Base-by-base conservation (phyloP, 805 yeast genomes). In the Schizosaccharomyces octosporus region DNA sequence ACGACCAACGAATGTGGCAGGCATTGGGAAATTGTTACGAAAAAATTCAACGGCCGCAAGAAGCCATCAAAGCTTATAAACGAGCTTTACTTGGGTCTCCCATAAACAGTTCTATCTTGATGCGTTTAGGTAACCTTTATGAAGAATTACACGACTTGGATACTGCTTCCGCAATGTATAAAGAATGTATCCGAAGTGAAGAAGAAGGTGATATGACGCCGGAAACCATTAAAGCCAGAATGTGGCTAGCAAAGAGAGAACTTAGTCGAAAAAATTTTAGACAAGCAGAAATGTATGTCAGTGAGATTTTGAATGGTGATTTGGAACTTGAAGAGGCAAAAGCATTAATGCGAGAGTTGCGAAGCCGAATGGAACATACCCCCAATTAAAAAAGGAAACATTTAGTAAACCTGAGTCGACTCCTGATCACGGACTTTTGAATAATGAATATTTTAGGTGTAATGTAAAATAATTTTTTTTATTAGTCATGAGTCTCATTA, bases 1-100 rank as follows among this genome's bases (percentile, higher is more conserved):
- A 81, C 57, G 99, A 93, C 68, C 83, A 84, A 67, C 75, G 98
- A 65, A 88, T 90, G 87, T 93, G 99, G 99, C 86, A 83, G 65
- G 97, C 97, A 0, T 76, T 90, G 55, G 97, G 89, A 0, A 82
- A 83, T 66, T 87, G 97, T 71, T 89, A 82, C 70, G 93, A 86
- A 66, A 85, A 85, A 67, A 76, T 88, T 45, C 80, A 80, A 29
- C 83, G 86, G 63, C 72, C 73, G 31, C 77, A 76, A 15, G 95
- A 89, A 64, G 82, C 97, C 0, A 78, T 88, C 31, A 84, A 83
- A 68, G 82, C 93, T 17, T 89, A 84, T 69, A 82, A 83, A 65
- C 82, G 88, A 67, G 95, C 95, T 0, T 72, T 85, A 42, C 70
- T 73, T 31, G 78, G 80, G 21, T 78, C 82, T 42, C 82, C 74